These are phyloP conservation scores for Penicillium parvum DNA, from an alignment of 495 filamentous ascomycete species.

Conservation along the genomic window DNA sequence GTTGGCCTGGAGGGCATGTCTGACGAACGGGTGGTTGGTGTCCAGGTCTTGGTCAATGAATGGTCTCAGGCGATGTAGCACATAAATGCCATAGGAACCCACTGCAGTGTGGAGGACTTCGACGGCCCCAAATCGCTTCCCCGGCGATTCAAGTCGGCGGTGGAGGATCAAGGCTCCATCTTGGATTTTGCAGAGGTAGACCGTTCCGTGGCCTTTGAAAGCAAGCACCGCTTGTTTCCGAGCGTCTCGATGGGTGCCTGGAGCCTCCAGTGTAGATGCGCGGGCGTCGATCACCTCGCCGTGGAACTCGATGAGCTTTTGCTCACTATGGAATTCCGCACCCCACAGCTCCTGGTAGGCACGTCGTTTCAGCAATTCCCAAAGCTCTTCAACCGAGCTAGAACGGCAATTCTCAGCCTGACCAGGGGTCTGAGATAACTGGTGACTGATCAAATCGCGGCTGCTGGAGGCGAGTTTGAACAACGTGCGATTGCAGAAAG, in stretches of 20 bases:
- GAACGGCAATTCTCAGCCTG: constrained; percentile 5
- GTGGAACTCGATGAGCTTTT: constrained; percentile 22
- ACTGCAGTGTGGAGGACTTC: constrained; percentile 33
- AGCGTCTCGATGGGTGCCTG: neutral
- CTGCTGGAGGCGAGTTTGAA: constrained; percentile 85
- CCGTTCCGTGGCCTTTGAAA: constrained; percentile 23
- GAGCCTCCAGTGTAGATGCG: constrained; percentile 25
- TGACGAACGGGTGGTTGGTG: constrained; percentile 33
- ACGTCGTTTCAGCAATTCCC: constrained; percentile 20
- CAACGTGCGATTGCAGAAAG: constrained; percentile 42
- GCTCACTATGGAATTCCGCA: constrained; percentile 24
- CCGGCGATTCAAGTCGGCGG: constrained; percentile 17
- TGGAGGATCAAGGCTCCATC: constrained; percentile 13
- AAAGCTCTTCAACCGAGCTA: constrained; percentile 24
- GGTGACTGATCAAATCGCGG: constrained; percentile 31
- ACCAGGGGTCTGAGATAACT: constrained; percentile 35
- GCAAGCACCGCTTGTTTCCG: constrained; percentile 18
- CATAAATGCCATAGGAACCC: constrained; percentile 22
- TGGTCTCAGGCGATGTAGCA: constrained; percentile 33
- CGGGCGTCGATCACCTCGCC: constrained; percentile 21
- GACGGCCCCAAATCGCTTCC: constrained; percentile 19
- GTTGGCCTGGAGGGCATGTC: constrained; percentile 25
- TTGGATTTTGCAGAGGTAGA: constrained; percentile 24
- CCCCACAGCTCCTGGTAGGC: constrained; percentile 29
- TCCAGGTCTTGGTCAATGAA: constrained; percentile 20